These are phyloP conservation scores for Nepenthes gracilis DNA, from an alignment of 148 eudicot genomes.

Conservation along the genomic window DNA sequence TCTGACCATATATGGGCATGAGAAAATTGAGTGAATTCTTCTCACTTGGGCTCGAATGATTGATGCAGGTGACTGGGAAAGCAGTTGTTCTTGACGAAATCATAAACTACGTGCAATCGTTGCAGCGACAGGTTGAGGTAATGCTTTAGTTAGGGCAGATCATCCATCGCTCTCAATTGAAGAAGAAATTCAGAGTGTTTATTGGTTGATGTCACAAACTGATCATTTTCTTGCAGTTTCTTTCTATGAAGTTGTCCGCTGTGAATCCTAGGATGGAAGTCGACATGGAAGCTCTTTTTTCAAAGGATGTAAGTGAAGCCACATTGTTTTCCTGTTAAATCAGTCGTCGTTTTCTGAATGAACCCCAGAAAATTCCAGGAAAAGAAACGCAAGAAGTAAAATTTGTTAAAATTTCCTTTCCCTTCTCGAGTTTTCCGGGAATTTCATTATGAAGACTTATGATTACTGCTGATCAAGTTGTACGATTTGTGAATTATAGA, in stretches of 20 bases:
- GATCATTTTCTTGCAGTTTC: conserved; percentile 28
- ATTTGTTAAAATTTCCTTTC: too few relatives aligned
- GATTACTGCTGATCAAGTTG: too few relatives aligned
- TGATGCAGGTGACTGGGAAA: conserved; percentile 58
- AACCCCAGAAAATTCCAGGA: too few relatives aligned
- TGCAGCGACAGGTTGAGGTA: conserved; percentile 75
- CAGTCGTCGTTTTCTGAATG: neutral
- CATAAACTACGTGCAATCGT: conserved; percentile 60
- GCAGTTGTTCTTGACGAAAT: conserved; percentile 69
- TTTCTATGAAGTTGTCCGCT: conserved; percentile 67
- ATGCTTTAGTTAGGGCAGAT: neutral
- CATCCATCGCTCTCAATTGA: neutral
- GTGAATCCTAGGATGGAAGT: conserved; percentile 37
- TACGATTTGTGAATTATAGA: neutral
- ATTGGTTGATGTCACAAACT: neutral
- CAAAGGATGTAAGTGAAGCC: neutral
- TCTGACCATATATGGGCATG: neutral
- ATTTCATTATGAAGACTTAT: too few relatives aligned
- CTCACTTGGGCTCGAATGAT: neutral
- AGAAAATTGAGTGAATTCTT: neutral
- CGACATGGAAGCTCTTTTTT: conserved; percentile 23
- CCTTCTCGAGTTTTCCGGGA: too few relatives aligned
- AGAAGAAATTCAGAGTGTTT: neutral
- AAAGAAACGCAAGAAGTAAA: too few relatives aligned
- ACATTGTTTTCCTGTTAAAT: neutral